A percentile compares a stretch with the other conserved stretches of the same genome.
Conservation (phyloP, 495 filamentous ascomycete species). For the Copromyces sp. region DNA sequence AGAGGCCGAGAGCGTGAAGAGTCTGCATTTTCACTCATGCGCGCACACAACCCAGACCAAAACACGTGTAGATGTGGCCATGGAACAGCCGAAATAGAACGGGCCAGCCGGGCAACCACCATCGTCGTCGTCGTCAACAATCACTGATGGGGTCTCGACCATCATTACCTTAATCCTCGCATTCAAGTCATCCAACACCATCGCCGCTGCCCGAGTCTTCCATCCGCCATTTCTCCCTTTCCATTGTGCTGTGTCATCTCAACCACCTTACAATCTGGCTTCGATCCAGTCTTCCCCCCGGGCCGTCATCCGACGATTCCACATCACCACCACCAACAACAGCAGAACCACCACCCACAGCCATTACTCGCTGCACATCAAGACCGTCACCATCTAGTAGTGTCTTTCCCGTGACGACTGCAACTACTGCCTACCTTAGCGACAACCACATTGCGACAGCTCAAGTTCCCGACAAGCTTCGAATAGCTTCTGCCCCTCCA, state of each 20-base stretch:
- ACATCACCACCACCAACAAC: slow-evolving; percentile 16
- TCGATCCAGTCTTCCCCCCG: background rate
- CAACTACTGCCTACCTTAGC: slow-evolving; percentile 4
- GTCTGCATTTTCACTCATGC: slow-evolving; percentile 9
- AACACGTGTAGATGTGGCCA: slow-evolving; percentile 18
- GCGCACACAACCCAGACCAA: slow-evolving; percentile 24
- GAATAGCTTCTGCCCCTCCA: background rate
- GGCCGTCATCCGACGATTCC: background rate
- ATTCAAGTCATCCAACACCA: background rate
- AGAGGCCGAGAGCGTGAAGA: slow-evolving; percentile 24
- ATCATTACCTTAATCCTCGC: background rate
- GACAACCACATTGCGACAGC: slow-evolving; percentile 1
- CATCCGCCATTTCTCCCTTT: background rate
- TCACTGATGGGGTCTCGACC: background rate
- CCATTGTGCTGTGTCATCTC: background rate
- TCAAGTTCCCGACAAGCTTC: background rate
- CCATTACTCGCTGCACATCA: slow-evolving; percentile 19
- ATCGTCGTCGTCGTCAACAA: slow-evolving; percentile 11
- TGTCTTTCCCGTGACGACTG: slow-evolving; percentile 4
- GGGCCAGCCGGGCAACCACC: slow-evolving; percentile 16
- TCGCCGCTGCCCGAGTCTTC: background rate
- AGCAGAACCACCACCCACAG: slow-evolving; percentile 6
- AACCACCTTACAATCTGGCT: background rate
- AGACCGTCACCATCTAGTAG: slow-evolving; percentile 7
- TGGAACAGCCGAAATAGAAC: slow-evolving; percentile 22